These are phyloP conservation scores for Podospora australis DNA, from an alignment of 495 filamentous ascomycete genomes.

Conservation along the genomic window DNA sequence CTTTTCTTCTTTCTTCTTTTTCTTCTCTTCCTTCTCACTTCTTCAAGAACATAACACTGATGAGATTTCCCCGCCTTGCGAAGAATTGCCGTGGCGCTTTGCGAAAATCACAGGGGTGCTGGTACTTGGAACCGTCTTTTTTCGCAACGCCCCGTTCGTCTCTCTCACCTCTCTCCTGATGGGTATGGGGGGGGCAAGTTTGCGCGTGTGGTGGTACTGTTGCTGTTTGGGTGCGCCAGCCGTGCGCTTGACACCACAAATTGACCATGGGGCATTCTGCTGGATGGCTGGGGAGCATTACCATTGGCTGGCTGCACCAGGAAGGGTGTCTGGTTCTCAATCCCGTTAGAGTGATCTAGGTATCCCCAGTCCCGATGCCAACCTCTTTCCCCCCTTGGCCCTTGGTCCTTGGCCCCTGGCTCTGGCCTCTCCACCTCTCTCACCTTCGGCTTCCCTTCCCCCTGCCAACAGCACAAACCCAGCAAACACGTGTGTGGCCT, in stretches of 20 bases:
- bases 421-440: too few relatives aligned
- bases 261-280: conserved; percentile 19
- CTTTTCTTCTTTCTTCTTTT: not conserved
- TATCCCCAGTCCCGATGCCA: conserved; percentile 10
- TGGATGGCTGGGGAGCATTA: conserved; percentile 38
- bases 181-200: too few relatives aligned
- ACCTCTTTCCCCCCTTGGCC: not conserved
- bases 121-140: too few relatives aligned
- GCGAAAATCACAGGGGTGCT: too few relatives aligned
- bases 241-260: conserved; percentile 8
- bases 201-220: too few relatives aligned
- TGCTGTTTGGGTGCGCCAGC: not conserved
- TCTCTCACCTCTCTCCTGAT: not conserved
- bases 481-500: not conserved
- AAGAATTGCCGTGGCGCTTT: not conserved
- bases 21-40: not conserved
- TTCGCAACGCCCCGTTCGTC: too few relatives aligned
- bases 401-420: not conserved
- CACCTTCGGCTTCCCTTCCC: too few relatives aligned
- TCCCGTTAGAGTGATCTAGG: conserved; percentile 14
- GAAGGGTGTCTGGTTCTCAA: conserved; percentile 9
- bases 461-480: not conserved
- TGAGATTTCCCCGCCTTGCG: not conserved
- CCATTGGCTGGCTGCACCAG: conserved; percentile 33
- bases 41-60: not conserved